phyloP scores from a whole-genome alignment of 2,329 filamentous ascomycete species.

The Aureobasidium lini region DNA sequence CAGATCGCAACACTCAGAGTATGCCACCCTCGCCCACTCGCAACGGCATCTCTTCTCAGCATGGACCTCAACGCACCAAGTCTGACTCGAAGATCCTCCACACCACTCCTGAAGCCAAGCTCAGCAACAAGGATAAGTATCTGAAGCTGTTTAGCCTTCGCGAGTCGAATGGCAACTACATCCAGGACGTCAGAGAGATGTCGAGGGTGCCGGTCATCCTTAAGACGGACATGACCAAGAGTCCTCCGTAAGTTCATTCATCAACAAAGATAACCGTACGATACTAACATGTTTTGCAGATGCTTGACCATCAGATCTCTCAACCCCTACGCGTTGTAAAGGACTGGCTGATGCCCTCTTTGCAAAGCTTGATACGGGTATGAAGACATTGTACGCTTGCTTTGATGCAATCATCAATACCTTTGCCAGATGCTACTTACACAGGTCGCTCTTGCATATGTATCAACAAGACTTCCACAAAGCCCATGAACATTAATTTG shows the following conservation, averaged over 20 bases:
- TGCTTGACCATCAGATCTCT: constrained; percentile 78
- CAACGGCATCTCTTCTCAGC: constrained; percentile 57
- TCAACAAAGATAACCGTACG: neutral
- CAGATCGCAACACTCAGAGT: constrained; percentile 85
- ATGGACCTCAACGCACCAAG: constrained; percentile 74
- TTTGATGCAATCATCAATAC: neutral
- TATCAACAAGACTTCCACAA: neutral
- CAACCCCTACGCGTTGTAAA: constrained; percentile 63
- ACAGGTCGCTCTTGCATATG: neutral
- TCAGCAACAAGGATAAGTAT: constrained; percentile 95
- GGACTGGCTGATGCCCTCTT: neutral
- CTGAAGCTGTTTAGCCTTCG: constrained; percentile 79
- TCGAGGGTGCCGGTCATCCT: constrained; percentile 93
- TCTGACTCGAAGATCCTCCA: constrained; percentile 88
- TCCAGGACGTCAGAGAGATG: constrained; percentile 98
- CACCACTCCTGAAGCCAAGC: constrained; percentile 65
- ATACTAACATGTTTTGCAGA: constrained; percentile 42
- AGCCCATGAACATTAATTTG: neutral
- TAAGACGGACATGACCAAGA: constrained; percentile 97
- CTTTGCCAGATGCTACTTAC: neutral
- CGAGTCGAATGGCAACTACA: constrained; percentile 90
- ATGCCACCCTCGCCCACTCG: constrained; percentile 85
- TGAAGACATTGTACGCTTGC: neutral
- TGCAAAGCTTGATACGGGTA: neutral
- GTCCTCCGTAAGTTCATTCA: constrained; percentile 78